Evolutionary conservation across 1,139 yeast genomes (phyloP).

Genomic region (Pichia sp.): DNA sequence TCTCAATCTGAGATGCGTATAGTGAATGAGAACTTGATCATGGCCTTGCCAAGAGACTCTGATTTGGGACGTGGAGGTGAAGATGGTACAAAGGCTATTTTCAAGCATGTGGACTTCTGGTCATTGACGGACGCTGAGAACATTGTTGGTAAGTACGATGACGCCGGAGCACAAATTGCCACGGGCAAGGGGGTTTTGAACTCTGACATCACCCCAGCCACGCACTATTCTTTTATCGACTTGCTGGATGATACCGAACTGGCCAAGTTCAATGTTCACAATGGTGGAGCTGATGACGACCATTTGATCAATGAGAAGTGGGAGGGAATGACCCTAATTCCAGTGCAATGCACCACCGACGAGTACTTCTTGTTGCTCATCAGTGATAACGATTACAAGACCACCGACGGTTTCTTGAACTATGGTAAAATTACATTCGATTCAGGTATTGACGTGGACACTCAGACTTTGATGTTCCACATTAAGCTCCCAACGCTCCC

Average conservation of each 20-base stretch:
- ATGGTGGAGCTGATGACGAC: slow-evolving; percentile 28
- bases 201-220: slow-evolving; percentile 25
- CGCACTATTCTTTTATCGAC: slow-evolving; percentile 26
- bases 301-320: slow-evolving; percentile 30
- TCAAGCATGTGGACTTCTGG: slow-evolving; percentile 28
- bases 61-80: slow-evolving; percentile 23
- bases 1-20: slow-evolving; percentile 30
- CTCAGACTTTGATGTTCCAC: slow-evolving; percentile 42
- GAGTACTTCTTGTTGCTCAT: slow-evolving; percentile 46
- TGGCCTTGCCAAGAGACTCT: slow-evolving; percentile 30
- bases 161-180: slow-evolving; percentile 25
- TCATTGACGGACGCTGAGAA: slow-evolving; percentile 28
- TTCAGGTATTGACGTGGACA: slow-evolving; percentile 53
- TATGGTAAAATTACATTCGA: slow-evolving; percentile 29
- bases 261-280: slow-evolving; percentile 29
- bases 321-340: slow-evolving; percentile 31
- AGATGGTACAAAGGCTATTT: slow-evolving; percentile 24
- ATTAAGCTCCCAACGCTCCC: slow-evolving; percentile 21
- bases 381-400: slow-evolving; percentile 37
- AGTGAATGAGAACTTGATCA: slow-evolving; percentile 25
- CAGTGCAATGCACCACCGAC: slow-evolving; percentile 28
- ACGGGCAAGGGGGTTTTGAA: slow-evolving; percentile 23
- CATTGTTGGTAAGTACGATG: slow-evolving; percentile 28
- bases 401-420: slow-evolving; percentile 30
- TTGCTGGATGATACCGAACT: slow-evolving; percentile 25